Evolutionary conservation across 768 basidiomycete genomes (phyloP).

Genomic region (Gymnopilus junonius): DNA sequence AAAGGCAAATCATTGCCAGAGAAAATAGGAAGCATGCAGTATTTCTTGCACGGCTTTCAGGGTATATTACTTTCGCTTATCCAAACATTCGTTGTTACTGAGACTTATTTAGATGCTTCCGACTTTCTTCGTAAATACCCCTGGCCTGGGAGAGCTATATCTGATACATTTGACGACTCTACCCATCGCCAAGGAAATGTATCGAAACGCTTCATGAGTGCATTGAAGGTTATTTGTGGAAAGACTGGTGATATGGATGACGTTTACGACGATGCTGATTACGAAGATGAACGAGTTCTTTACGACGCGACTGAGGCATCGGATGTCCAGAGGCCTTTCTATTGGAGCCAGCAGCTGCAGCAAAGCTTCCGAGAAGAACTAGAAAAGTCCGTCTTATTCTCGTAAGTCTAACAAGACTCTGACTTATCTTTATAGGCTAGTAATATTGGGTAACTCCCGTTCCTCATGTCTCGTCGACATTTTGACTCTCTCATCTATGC

Average conservation of each 20-base stretch:
- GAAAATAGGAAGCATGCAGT: slow-evolving; percentile 92
- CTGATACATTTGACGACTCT: slow-evolving; percentile 87
- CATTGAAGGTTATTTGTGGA: slow-evolving; percentile 84
- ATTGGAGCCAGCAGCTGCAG: slow-evolving; percentile 82
- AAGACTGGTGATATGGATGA: slow-evolving; percentile 78
- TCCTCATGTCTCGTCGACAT: slow-evolving; percentile 1
- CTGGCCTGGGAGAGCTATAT: slow-evolving; percentile 84
- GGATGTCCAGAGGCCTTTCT: slow-evolving; percentile 65
- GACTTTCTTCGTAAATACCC: slow-evolving; percentile 87
- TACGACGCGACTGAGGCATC: slow-evolving; percentile 68
- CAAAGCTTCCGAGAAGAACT: slow-evolving; percentile 86
- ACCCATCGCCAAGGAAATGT: slow-evolving; percentile 73
- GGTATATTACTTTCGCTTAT: slow-evolving; percentile 40
- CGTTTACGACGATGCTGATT: slow-evolving; percentile 69
- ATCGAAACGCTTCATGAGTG: slow-evolving; percentile 68
- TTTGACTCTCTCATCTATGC: not conserved
- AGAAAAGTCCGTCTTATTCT: slow-evolving; percentile 65
- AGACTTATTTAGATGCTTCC: slow-evolving; percentile 68
- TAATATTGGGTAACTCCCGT: slow-evolving; percentile 67
- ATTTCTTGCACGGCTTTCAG: slow-evolving; percentile 83
- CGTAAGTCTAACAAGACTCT: slow-evolving; percentile 3
- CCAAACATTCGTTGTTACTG: not conserved
- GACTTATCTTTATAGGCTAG: slow-evolving; percentile 55
- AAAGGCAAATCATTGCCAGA: slow-evolving; percentile 85
- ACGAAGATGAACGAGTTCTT: slow-evolving; percentile 72